Evolutionary conservation across 352 stramenopile species (phyloP).

Genomic region (Phytophthora palmivora): DNA sequence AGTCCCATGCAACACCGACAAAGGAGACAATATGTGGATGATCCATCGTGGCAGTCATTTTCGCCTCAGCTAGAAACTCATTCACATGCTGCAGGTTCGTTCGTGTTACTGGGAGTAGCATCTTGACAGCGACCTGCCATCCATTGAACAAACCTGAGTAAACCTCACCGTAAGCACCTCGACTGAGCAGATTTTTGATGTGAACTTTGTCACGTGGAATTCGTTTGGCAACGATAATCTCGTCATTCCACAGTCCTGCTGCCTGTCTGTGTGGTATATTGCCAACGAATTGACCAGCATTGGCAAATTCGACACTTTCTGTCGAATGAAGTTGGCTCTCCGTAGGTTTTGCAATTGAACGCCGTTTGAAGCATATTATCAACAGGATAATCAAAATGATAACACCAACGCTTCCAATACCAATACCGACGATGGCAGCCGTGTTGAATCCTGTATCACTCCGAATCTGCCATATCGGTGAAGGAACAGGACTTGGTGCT

Average conservation of each 20-base stretch:
- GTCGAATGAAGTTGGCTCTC: conserved; percentile 13
- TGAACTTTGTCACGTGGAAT: conserved; percentile 39
- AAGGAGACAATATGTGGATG: conserved; percentile 45
- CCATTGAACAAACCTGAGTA: conserved; percentile 43
- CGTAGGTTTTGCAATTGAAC: not conserved
- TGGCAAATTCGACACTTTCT: conserved; percentile 1
- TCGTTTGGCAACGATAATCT: conserved; percentile 33
- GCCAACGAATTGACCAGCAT: not conserved
- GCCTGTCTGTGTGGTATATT: not conserved
- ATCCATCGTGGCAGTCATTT: conserved; percentile 43
- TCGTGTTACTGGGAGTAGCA: conserved; percentile 16
- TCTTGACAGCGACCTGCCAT: conserved; percentile 52
- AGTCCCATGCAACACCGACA: conserved; percentile 51
- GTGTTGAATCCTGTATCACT: conserved; percentile 2
- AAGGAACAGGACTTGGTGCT: not conserved
- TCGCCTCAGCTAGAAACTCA: conserved; percentile 50
- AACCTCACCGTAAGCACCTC: conserved; percentile 56
- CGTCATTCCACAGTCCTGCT: conserved; percentile 36
- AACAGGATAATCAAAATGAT: conserved; percentile 3
- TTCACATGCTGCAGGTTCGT: conserved; percentile 3
- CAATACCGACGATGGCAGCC: conserved; percentile 9
- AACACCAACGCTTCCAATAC: not conserved
- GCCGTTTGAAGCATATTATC: conserved; percentile 13
- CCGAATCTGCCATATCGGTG: too few relatives aligned
- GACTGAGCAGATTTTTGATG: conserved; percentile 25